A percentile compares a stretch with the other conserved stretches of the same genome.
phyloP scores from a whole-genome alignment of 2,329 filamentous ascomycete species.

The Aureobasidium sp. region DNA sequence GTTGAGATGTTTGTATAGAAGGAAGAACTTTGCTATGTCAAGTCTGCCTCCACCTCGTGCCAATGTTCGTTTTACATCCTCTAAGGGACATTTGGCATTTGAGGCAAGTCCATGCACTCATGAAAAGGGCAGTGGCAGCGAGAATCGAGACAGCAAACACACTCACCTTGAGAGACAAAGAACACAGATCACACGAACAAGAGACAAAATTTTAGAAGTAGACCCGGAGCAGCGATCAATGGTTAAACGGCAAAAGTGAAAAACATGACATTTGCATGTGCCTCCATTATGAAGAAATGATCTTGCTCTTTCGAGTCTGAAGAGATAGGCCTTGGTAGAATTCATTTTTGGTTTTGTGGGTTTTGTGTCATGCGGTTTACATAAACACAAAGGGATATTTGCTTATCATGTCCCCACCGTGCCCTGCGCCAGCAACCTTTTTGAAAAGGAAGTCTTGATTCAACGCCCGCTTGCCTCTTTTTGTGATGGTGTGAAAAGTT shows the following conservation, averaged over 20 bases:
- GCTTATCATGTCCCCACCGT: constrained; percentile 19
- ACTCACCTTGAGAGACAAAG: no score
- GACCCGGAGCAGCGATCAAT: constrained; percentile 17
- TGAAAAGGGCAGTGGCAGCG: no score
- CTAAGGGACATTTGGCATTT: no score
- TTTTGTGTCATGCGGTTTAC: constrained; percentile 24
- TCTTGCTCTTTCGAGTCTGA: constrained; percentile 24
- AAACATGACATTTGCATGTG: constrained; percentile 11
- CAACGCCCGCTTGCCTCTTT: constrained; percentile 10
- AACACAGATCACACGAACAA: no score
- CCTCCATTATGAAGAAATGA: constrained; percentile 18
- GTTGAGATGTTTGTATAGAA: no score
- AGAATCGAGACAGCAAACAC: no score
- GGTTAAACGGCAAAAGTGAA: constrained; percentile 18
- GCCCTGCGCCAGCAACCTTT: constrained; percentile 12
- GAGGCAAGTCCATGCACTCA: no score
- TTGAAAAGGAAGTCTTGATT: not conserved
- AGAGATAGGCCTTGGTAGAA: constrained; percentile 28
- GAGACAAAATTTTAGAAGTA: not conserved
- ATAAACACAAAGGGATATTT: constrained; percentile 14
- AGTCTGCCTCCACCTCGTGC: no score
- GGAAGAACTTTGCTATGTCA: no score
- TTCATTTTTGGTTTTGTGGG: constrained; percentile 16
- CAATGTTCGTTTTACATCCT: no score
- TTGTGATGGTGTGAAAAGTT: not conserved